Base-by-base conservation (phyloP, 2,329 filamentous ascomycete species). In the Myriosclerotinia curreyana region DNA sequence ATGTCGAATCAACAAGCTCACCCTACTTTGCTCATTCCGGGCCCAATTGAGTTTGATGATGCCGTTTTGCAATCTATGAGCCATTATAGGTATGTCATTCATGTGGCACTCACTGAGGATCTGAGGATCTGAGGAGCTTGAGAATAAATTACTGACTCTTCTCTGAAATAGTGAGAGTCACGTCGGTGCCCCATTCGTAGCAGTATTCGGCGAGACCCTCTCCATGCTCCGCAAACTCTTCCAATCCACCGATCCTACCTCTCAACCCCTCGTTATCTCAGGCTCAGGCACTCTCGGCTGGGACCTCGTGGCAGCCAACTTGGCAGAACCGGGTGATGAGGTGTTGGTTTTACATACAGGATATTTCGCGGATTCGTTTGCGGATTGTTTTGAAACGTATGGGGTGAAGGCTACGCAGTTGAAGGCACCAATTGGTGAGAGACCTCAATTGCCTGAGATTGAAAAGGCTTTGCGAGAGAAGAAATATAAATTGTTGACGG, bases 11-110 rank as follows among this genome's bases (percentile, higher is more conserved):
- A 88, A 72, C 80, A 84, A 63, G 77, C 80, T 59, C 86, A 88
- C 74, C 78, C 85, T 51, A 88, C 94, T 64, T 82, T 99, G 78
- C 86, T 99, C 79, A 98, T 99, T 75, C 95, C 95, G 58, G 95
- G 95, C 69, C 95, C 95, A 74, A 96, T 98, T 77, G 94, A 98
- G 81, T 97, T 97, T 75, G 94, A 97, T 77, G 94, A 98, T 94
- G 92, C 88, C 55, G 94, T 98, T 66, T 86, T 97, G 60, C 86
- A 93, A 77, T 91, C 92, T 67, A 97, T 97, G 94, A 89, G 90
- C 81, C 92, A 96, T 79, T 96, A 89, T 80, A 94, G 90, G 90
- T 92, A 80, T 73, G 79, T 70, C 28, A 31, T 31, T 31, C 28
- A 5, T 31, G 28, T 5, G 28, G 28, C 28, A 31, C 28, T 31